phyloP scores from a whole-genome alignment of 73 alveolate genomes.

The Paramecium octaurelia region DNA sequence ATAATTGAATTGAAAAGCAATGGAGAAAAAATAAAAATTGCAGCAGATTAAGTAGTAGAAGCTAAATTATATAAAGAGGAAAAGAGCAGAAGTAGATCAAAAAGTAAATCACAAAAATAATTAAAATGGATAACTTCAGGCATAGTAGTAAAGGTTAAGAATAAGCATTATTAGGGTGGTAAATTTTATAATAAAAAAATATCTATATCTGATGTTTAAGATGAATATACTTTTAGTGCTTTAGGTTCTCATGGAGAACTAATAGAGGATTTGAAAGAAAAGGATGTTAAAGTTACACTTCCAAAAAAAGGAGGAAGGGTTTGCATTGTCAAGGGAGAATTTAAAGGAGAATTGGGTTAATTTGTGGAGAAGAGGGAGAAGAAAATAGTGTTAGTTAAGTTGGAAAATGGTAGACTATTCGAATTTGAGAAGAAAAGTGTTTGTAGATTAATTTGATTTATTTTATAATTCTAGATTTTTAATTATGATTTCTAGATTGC shows the following conservation, averaged over 20 bases:
- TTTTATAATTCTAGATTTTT: background rate
- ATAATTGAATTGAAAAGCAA: background rate
- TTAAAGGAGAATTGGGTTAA: background rate
- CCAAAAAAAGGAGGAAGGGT: constrained; percentile 2
- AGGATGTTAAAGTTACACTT: background rate
- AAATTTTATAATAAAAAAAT: background rate
- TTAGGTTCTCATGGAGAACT: background rate
- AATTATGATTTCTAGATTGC: background rate
- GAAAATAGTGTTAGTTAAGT: background rate
- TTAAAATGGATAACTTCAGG: constrained; percentile 9
- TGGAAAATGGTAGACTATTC: background rate
- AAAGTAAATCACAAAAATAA: background rate
- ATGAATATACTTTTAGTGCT: background rate
- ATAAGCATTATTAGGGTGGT: background rate
- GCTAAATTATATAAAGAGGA: background rate
- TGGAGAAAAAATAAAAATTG: background rate
- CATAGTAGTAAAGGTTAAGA: background rate
- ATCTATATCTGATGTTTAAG: background rate
- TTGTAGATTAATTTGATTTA: constrained; percentile 1
- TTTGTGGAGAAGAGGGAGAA: background rate
- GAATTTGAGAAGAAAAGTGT: background rate
- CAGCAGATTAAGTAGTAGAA: background rate
- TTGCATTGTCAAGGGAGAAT: background rate
- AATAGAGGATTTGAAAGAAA: background rate
- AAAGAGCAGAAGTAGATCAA: background rate